Evolutionary conservation across 208 protist genomes (phyloP).

Genomic region (Trypanosoma cruzi): DNA sequence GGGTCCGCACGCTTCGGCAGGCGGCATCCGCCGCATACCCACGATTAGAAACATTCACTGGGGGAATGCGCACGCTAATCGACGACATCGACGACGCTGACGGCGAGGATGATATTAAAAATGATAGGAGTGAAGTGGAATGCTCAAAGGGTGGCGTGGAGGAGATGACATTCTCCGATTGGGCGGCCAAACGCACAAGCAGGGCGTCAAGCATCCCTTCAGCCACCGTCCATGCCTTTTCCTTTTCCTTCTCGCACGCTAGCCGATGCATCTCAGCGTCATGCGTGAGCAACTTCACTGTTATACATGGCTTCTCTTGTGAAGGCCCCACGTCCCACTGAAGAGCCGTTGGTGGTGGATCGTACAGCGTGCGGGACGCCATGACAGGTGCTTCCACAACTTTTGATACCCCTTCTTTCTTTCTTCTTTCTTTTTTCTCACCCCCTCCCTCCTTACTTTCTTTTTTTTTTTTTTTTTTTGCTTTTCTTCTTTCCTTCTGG

Average conservation of each 20-base stretch:
- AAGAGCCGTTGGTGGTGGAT: neutral
- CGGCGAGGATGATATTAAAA: constrained; percentile 5
- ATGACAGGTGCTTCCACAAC: neutral
- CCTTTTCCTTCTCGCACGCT: constrained; percentile 8
- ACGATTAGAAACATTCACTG: constrained; percentile 5
- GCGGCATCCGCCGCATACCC: constrained; percentile 54
- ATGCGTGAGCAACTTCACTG: constrained; percentile 5
- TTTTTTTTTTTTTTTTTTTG: no score
- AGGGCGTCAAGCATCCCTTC: constrained; percentile 46
- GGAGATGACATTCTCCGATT: constrained; percentile 5
- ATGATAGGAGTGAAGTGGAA: neutral
- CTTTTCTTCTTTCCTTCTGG: no score
- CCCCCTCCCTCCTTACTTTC: neutral
- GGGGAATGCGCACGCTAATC: neutral
- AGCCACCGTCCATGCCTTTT: constrained; percentile 20
- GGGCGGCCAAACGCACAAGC: constrained; percentile 16
- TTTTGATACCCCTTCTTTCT: neutral
- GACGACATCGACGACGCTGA: neutral
- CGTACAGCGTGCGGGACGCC: constrained; percentile 22
- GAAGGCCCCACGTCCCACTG: constrained; percentile 19
- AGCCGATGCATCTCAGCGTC: constrained; percentile 14
- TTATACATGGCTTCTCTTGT: constrained; percentile 17
- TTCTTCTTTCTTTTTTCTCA: constrained; percentile 8
- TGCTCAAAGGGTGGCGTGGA: constrained; percentile 31
- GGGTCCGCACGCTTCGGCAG: constrained; percentile 49